These are phyloP conservation scores for Quercus dentata DNA, from an alignment of 306 rosid species.

Conservation along the genomic window DNA sequence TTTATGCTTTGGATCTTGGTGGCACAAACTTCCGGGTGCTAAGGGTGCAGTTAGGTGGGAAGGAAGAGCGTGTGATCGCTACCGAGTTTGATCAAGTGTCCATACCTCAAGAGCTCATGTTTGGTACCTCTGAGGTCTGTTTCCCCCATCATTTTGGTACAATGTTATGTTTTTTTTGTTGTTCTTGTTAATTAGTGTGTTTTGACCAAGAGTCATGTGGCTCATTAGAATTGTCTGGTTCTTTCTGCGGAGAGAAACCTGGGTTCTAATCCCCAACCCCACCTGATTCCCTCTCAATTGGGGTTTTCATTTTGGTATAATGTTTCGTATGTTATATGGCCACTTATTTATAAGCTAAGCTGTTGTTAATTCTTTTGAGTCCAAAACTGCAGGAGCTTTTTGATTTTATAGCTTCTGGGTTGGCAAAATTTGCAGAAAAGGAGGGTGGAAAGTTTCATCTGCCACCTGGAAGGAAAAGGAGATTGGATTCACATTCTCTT, in stretches of 20 bases:
- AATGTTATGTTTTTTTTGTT: neutral
- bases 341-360: neutral
- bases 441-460: constrained; percentile 60
- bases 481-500: constrained; percentile 92
- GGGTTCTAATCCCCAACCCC: no score
- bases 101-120: constrained; percentile 77
- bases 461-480: constrained; percentile 59
- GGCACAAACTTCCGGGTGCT: constrained; percentile 91
- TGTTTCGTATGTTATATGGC: neutral
- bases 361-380: neutral
- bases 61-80: constrained; percentile 65
- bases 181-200: no score
- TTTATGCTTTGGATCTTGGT: constrained; percentile 94
- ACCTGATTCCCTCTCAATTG: no score
- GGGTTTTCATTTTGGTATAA: neutral
- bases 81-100: constrained; percentile 77
- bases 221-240: no score
- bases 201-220: no score
- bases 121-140: constrained; percentile 61
- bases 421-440: constrained; percentile 58
- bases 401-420: constrained; percentile 78
- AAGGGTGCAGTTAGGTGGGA: constrained; percentile 83
- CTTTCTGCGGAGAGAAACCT: no score
- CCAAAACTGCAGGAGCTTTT: constrained; percentile 58
- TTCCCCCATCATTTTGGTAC: neutral